phyloP scores from a whole-genome alignment of 805 yeast genomes.

The Suhomyces tanzawaensis region DNA sequence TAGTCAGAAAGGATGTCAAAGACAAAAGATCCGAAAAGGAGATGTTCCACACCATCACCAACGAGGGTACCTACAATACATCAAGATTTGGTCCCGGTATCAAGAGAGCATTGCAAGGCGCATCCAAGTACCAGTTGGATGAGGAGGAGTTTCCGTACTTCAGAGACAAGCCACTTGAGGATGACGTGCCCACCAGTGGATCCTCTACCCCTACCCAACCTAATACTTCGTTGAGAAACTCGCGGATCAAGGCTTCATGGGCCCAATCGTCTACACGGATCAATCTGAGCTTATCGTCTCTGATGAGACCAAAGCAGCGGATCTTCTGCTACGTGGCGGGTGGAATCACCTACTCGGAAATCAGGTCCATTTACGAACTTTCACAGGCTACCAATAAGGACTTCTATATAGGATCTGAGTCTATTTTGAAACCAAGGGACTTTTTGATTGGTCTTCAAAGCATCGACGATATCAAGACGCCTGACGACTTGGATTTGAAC shows the following conservation, averaged over 20 bases:
- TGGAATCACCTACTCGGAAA: constrained; percentile 82
- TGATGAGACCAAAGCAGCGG: constrained; percentile 51
- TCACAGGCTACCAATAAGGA: constrained; percentile 63
- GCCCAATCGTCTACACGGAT: constrained; percentile 41
- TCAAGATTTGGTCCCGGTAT: constrained; percentile 74
- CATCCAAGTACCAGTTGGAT: constrained; percentile 51
- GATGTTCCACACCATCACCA: constrained; percentile 55
- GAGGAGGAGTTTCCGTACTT: constrained; percentile 67
- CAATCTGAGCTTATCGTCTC: constrained; percentile 2
- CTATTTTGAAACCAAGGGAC: constrained; percentile 58
- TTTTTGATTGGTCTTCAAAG: constrained; percentile 43
- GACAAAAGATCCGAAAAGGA: constrained; percentile 47
- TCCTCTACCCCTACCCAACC: neutral
- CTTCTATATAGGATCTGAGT: constrained; percentile 78
- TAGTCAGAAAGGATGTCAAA: constrained; percentile 42
- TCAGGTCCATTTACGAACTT: constrained; percentile 71
- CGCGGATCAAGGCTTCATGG: constrained; percentile 76
- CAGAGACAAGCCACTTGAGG: constrained; percentile 67
- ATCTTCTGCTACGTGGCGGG: constrained; percentile 84
- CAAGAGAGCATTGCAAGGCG: constrained; percentile 53
- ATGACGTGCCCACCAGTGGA: constrained; percentile 29
- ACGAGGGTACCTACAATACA: constrained; percentile 55
- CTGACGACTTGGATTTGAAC: constrained; percentile 43
- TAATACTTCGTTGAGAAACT: constrained; percentile 57
- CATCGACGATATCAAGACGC: constrained; percentile 36